Evolutionary conservation across 129 eudicot species (phyloP).

Genomic region (Flaveria robusta): DNA sequence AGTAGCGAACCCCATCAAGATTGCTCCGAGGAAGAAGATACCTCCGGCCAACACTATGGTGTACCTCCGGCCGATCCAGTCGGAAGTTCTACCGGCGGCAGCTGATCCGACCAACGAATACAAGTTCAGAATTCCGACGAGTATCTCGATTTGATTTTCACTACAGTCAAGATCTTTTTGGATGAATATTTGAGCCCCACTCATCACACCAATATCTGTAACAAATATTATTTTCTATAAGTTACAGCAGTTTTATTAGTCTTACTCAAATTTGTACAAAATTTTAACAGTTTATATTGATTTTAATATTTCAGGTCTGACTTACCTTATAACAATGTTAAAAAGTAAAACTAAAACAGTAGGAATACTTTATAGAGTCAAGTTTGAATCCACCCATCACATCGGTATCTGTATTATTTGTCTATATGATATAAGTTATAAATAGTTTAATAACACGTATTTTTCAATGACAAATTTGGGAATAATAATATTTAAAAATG

Average conservation of each 20-base stretch:
- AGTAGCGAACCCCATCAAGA: conserved; percentile 73
- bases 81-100: conserved; percentile 67
- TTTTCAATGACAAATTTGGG: background rate
- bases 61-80: conserved; percentile 75
- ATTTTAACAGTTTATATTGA: no score
- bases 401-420: conserved; percentile 34
- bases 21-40: conserved; percentile 60
- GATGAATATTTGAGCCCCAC: conserved; percentile 65
- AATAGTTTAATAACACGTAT: background rate
- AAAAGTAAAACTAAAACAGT: no score
- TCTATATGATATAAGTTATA: background rate
- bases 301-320: no score
- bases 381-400: conserved; percentile 60
- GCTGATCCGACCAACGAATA: conserved; percentile 61
- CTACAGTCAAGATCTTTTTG: conserved; percentile 26
- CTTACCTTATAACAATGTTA: no score
- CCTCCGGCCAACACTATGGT: conserved; percentile 62
- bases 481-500: conserved; percentile 2
- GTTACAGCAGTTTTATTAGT: no score
- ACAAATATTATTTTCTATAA: no score
- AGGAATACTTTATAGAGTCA: no score
- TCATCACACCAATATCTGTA: conserved; percentile 80
- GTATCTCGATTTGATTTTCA: conserved; percentile 46
- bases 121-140: conserved; percentile 57
- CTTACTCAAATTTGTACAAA: no score